Evolutionary conservation across 164 flowering plant genomes (phyloP), one percentile per base, ranked within the genome.

Genomic region (Vitis cinerea): DNA sequence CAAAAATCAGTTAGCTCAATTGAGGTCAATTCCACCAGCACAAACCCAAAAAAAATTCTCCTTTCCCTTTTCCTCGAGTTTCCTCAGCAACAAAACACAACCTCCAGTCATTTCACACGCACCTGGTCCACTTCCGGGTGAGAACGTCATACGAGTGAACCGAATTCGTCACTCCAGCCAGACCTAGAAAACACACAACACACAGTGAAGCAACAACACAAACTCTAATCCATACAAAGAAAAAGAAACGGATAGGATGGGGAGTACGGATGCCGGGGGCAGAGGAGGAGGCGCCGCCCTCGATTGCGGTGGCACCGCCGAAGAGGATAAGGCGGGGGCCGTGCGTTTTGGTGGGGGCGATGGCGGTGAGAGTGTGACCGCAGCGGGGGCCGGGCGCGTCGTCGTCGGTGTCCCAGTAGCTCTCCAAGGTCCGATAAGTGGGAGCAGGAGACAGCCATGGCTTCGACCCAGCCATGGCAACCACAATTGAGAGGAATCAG

Each of bases 261-360:
- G 23, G 8, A 13, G 73, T 57, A 93, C 98, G 71, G 80, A 93
- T 93, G 67, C 98, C 98, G 17, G 98, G 86, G 50, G 80, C 81
- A 27, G 93, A 81, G 63, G 89, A 76, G 67, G 89, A 14, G 50
- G 79, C 83, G 61, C 95, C 97, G 29, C 92, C 91, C 69, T 93
- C 99, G 54, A 96, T 93, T 59, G 99, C 98, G 47, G 98, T 93
- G 72, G 97, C 93, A 65, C 99, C 99, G 53, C 99, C 99, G 66
- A 96, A 96, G 61, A 96, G 89, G 67, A 96, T 89, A 48, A 96
- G 90, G 19, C 97, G 89, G 16, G 97, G 90, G 19, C 99, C 99
- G 50, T 85, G 89, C n/a, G 86, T 61, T 68, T 93, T 90, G 65
- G 91, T 83, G 69, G 97, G 84, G 49, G 97, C 90, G 66, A 96